A percentile compares a stretch with the other conserved stretches of the same genome.
Conservation (phyloP, 176 grass and related monocot genomes). For the Dendrocalamus sinicus region DNA sequence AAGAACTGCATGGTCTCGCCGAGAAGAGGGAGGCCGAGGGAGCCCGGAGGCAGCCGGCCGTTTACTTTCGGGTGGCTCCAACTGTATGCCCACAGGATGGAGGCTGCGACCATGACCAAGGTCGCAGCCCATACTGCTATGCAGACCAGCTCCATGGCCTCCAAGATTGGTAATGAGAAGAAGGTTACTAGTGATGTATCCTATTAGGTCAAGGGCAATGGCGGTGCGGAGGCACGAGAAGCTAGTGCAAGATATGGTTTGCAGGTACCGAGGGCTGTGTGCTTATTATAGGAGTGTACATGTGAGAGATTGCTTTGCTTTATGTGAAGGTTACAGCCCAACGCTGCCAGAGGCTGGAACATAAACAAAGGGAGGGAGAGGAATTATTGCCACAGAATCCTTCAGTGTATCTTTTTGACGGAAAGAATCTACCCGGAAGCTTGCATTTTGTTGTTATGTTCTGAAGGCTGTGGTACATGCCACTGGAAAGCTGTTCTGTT, state of each 20-base stretch:
- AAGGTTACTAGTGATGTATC: neutral
- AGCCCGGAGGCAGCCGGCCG: slow-evolving; percentile 66
- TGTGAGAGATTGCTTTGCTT: slow-evolving; percentile 29
- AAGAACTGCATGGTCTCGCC: slow-evolving; percentile 76
- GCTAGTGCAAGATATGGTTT: slow-evolving; percentile 50
- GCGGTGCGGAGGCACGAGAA: slow-evolving; percentile 38
- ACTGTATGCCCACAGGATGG: slow-evolving; percentile 47
- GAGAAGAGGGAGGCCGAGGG: slow-evolving; percentile 65
- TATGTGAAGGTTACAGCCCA: slow-evolving; percentile 35
- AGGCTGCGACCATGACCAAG: slow-evolving; percentile 35
- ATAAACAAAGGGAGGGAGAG: slow-evolving; percentile 31
- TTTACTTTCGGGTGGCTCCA: slow-evolving; percentile 62
- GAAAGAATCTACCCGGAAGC: slow-evolving; percentile 35
- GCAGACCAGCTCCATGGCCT: slow-evolving; percentile 39
- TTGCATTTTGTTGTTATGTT: slow-evolving; percentile 32
- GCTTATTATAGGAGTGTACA: neutral
- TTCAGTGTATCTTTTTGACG: slow-evolving; percentile 43
- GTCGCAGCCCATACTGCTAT: slow-evolving; percentile 35
- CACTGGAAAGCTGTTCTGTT: slow-evolving; percentile 39
- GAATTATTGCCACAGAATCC: slow-evolving; percentile 44
- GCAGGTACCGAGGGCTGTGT: slow-evolving; percentile 40
- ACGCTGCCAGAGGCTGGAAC: neutral
- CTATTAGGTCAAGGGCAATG: slow-evolving; percentile 16
- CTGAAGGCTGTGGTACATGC: slow-evolving; percentile 9
- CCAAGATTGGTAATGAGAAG: neutral